These are phyloP conservation scores for Metschnikowia arizonensis DNA, from an alignment of 805 yeast species.

Conservation along the genomic window DNA sequence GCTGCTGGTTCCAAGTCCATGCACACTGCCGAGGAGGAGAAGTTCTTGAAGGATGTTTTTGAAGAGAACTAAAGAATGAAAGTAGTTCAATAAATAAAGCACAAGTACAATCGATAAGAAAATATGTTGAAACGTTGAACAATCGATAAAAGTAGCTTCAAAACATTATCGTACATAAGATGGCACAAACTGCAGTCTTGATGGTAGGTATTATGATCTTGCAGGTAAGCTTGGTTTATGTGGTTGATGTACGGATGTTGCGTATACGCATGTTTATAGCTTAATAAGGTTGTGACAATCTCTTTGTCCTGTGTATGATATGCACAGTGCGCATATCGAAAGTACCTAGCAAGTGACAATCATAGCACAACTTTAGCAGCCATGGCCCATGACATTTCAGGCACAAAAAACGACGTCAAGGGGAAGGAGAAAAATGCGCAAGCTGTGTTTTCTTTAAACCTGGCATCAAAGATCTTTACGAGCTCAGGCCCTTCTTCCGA, in stretches of 20 bases:
- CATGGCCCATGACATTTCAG: slow-evolving; percentile 3
- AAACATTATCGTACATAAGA: no score
- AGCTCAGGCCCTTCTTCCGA: background rate
- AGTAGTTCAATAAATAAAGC: background rate
- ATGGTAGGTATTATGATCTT: no score
- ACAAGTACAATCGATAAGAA: background rate
- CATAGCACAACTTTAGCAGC: background rate
- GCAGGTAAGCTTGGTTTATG: no score
- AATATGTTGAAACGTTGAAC: no score
- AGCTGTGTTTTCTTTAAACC: background rate
- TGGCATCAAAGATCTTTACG: background rate
- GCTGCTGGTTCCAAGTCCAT: slow-evolving; percentile 94
- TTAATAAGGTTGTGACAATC: background rate
- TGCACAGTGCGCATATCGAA: background rate
- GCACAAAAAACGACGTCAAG: background rate
- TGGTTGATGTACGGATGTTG: background rate
- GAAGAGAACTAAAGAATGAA: slow-evolving; percentile 14
- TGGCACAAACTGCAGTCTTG: no score
- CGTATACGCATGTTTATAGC: background rate
- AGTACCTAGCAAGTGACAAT: background rate
- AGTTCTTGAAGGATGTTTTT: slow-evolving; percentile 67
- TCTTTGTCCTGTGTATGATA: background rate
- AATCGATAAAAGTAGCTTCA: no score
- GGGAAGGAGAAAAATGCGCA: background rate
- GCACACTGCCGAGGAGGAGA: slow-evolving; percentile 86